Evolutionary conservation across 352 stramenopile species (phyloP), one percentile per base, ranked within the genome.

Genomic region (Globisporangium paroecandrum): DNA sequence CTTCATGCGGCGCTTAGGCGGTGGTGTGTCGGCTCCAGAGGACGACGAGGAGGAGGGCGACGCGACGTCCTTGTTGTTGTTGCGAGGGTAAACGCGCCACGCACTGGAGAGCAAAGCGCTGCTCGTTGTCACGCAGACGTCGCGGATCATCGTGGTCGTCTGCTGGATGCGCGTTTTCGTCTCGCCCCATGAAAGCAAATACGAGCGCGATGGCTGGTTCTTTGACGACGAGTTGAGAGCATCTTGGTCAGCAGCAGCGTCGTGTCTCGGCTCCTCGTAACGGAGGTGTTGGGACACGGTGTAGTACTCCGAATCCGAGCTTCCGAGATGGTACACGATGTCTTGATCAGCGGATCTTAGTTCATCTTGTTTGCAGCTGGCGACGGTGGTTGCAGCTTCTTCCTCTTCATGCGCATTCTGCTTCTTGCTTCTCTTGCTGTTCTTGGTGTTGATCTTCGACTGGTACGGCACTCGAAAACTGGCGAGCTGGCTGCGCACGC

Each of bases 121-220:
- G 51, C 62, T 58, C 62, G 43, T 67, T 12, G 62, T 36, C 29
- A 41, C 62, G 24, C 62, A 67, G 1, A 27, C 34, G 6, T 46
- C 22, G 36, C 51, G 62, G 32, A 67, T 15, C 36, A 47, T 29
- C 34, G 22, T 22, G 8, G 62, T 46, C 20, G 62, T 54, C n/a
- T 67, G 29, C 4, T 67, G 51, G 6, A 67, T n/a, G 13, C 62
- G 62, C 15, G 32, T 67, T 10, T 56, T 58, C 34, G 62, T 22
- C 5, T 25, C 22, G 20, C 29, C 32, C 62, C 62, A 67, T 49
- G 32, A 29, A 6, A 53, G 22, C 10, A 46, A 27, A 13, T 49
- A 5, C 13, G 7, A 47, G 9, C 13, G 8, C 20, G 32, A 5
- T 5, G 38, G 13, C 38, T 64, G 58, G 13, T 43, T 38, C 36